A percentile compares a stretch with the other conserved stretches of the same genome.
Evolutionary conservation across 345 rosid species (phyloP).

Genomic region (Melaleuca alternifolia): DNA sequence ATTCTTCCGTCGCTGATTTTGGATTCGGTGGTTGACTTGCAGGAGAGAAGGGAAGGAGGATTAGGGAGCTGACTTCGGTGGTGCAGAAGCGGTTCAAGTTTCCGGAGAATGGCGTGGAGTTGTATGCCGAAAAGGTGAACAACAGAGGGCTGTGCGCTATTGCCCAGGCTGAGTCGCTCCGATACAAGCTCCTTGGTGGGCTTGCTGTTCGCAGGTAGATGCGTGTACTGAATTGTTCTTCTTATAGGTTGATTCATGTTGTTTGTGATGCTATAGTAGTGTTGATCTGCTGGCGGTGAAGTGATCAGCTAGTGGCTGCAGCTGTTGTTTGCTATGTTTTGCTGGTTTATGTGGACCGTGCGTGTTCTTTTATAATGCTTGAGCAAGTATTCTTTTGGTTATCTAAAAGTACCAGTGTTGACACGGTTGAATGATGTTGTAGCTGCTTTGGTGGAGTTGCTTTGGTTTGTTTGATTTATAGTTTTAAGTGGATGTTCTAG

Average conservation of each 20-base stretch:
- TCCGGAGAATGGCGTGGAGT: conserved; percentile 67
- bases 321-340: background rate
- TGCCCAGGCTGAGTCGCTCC: conserved; percentile 91
- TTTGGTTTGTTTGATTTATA: background rate
- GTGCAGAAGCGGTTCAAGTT: conserved; percentile 78
- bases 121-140: conserved; percentile 71
- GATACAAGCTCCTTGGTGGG: conserved; percentile 87
- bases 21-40: background rate
- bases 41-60: conserved; percentile 92
- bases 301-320: background rate
- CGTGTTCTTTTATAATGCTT: background rate
- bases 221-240: background rate
- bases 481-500: background rate
- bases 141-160: conserved; percentile 82
- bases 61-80: conserved; percentile 74
- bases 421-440: background rate
- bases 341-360: background rate
- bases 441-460: background rate
- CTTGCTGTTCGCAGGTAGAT: conserved; percentile 74
- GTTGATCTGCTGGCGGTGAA: background rate
- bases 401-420: background rate
- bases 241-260: background rate
- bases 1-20: background rate
- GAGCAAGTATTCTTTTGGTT: background rate
- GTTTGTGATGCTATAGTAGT: background rate